Evolutionary conservation across 495 filamentous ascomycete genomes (phyloP).

Genomic region (Hypoxylon cercidicola): DNA sequence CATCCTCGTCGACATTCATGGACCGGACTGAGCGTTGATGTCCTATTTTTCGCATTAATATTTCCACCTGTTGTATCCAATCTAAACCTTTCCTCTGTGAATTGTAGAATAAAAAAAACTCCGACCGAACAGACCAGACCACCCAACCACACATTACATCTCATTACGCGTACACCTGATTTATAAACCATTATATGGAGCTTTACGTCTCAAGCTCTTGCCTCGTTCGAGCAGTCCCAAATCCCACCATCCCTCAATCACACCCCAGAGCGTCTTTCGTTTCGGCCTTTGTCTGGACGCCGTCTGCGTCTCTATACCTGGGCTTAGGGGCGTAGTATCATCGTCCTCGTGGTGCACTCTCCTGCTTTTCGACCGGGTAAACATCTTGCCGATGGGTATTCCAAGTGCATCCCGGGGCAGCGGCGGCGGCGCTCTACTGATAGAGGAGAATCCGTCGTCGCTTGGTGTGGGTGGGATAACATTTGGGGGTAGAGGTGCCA

Average conservation of each 20-base stretch:
- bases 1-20: no score
- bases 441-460: conserved; percentile 42
- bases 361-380: conserved; percentile 31
- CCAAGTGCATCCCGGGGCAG: conserved; percentile 42
- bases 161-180: conserved; percentile 17
- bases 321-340: conserved; percentile 38
- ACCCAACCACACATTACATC: conserved; percentile 10
- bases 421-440: conserved; percentile 36
- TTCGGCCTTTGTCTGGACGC: conserved; percentile 37
- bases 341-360: conserved; percentile 17
- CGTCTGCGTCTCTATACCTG: conserved; percentile 24
- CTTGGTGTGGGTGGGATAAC: conserved; percentile 31
- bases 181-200: conserved; percentile 11
- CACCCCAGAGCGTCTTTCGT: conserved; percentile 51
- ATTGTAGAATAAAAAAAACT: conserved; percentile 16
- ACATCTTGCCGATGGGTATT: conserved; percentile 27
- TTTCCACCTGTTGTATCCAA: conserved; percentile 23
- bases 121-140: not conserved
- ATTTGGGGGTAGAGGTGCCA: conserved; percentile 10
- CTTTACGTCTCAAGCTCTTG: conserved; percentile 39
- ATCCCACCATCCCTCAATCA: conserved; percentile 62
- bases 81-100: not conserved
- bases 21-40: no score
- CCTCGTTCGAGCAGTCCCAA: conserved; percentile 51
- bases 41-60: no score